phyloP scores from a whole-genome alignment of 192 early-diverging fungal species.

The Hyaloraphidium curvatum region DNA sequence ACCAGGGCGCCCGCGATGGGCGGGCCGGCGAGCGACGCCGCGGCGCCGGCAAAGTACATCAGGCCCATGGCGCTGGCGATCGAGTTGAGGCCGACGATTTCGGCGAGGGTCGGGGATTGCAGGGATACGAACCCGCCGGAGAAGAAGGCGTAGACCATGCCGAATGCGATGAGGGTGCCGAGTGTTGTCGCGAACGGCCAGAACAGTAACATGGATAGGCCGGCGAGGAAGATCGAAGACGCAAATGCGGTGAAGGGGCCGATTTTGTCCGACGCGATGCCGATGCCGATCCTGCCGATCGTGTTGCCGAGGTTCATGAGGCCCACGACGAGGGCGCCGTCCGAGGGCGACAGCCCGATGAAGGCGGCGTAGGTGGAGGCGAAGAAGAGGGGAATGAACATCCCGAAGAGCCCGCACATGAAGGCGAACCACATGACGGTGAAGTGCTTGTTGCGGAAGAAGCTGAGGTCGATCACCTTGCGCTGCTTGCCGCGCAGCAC shows the following conservation, averaged over 20 bases:
- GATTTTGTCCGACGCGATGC: slow-evolving; percentile 16
- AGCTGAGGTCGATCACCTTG: too few relatives aligned
- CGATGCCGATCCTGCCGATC: slow-evolving; percentile 18
- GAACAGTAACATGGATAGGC: slow-evolving; percentile 18
- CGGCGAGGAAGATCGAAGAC: slow-evolving; percentile 15
- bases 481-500: too few relatives aligned
- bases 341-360: background rate
- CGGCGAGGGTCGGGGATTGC: slow-evolving; percentile 15
- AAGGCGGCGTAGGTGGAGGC: too few relatives aligned
- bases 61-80: slow-evolving; percentile 22
- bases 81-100: slow-evolving; percentile 14
- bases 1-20: slow-evolving; percentile 23
- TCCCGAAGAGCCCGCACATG: too few relatives aligned
- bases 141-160: slow-evolving; percentile 31
- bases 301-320: slow-evolving; percentile 22
- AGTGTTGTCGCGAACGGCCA: slow-evolving; percentile 20
- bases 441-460: too few relatives aligned
- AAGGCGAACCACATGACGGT: too few relatives aligned
- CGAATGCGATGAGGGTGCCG: slow-evolving; percentile 19
- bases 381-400: too few relatives aligned
- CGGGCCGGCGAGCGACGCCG: slow-evolving; percentile 16
- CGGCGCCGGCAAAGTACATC: slow-evolving; percentile 20
- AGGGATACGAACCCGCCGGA: slow-evolving; percentile 31
- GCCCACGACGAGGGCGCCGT: slow-evolving; percentile 22
- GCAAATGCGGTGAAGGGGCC: slow-evolving; percentile 17